Evolutionary conservation across 2,329 filamentous ascomycete species (phyloP).

Genomic region (Hypoxylon sp.): DNA sequence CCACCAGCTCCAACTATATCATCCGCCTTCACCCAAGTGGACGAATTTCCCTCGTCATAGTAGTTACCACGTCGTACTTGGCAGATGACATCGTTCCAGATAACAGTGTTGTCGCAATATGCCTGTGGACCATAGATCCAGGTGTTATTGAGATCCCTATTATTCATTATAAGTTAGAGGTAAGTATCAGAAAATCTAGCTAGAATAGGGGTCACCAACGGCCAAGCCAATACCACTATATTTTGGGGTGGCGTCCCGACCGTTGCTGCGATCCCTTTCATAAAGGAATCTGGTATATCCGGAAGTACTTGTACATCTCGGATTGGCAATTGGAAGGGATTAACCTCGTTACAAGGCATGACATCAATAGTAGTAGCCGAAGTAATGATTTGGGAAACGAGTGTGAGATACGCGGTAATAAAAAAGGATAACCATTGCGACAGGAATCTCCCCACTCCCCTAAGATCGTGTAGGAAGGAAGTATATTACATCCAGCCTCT

Average conservation of each 20-base stretch:
- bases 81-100: constrained; percentile 54
- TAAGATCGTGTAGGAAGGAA: background rate
- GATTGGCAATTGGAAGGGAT: constrained; percentile 33
- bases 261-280: constrained; percentile 34
- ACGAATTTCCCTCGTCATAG: constrained; percentile 28
- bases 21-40: constrained; percentile 26
- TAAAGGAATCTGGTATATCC: constrained; percentile 30
- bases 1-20: constrained; percentile 35
- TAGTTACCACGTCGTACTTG: constrained; percentile 31
- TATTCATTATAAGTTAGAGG: background rate
- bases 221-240: constrained; percentile 37
- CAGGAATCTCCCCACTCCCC: background rate
- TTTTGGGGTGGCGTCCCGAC: constrained; percentile 35
- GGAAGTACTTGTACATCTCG: constrained; percentile 37
- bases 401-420: background rate
- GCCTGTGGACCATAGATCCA: constrained; percentile 54
- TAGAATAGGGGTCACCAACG: constrained; percentile 25
- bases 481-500: no score
- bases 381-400: background rate
- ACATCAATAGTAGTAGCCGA: background rate
- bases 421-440: no score
- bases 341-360: constrained; percentile 32
- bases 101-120: constrained; percentile 50
- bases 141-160: constrained; percentile 57
- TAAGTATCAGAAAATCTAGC: background rate